Evolutionary conservation across 2,329 filamentous ascomycete genomes (phyloP).

Genomic region (Arachnomyces sp.): DNA sequence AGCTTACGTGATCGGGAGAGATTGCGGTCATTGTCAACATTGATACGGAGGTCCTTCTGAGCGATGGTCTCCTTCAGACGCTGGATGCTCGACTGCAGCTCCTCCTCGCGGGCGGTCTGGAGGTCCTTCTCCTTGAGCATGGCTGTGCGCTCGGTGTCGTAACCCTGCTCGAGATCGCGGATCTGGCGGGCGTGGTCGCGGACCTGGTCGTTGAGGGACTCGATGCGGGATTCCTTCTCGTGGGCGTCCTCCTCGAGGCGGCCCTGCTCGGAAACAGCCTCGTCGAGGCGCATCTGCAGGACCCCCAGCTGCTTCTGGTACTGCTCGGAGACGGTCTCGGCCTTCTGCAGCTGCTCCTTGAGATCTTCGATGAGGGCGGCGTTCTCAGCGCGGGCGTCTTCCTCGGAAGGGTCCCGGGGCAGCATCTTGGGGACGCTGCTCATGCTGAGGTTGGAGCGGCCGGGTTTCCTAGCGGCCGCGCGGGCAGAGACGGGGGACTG

Average conservation of each 20-base stretch:
- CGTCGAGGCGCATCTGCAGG: constrained; percentile 76
- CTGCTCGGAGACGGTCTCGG: constrained; percentile 68
- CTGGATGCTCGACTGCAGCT: constrained; percentile 84
- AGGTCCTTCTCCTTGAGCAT: constrained; percentile 91
- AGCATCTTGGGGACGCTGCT: constrained; percentile 36
- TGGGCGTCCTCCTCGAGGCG: constrained; percentile 82
- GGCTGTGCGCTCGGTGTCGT: constrained; percentile 79
- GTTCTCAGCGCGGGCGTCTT: constrained; percentile 71
- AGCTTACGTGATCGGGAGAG: constrained; percentile 45
- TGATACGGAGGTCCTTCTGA: constrained; percentile 55
- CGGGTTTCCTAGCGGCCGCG: constrained; percentile 56
- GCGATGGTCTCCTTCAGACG: constrained; percentile 82
- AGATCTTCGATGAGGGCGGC: constrained; percentile 73
- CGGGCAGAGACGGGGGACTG: constrained; percentile 58
- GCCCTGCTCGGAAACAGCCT: constrained; percentile 70
- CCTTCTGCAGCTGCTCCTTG: constrained; percentile 70
- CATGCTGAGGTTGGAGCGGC: constrained; percentile 35
- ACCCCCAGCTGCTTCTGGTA: constrained; percentile 78
- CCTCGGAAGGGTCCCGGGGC: constrained; percentile 48
- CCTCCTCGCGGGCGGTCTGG: constrained; percentile 72
- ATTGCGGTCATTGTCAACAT: constrained; percentile 43
- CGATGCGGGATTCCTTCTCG: constrained; percentile 75
- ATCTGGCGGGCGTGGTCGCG: constrained; percentile 74
- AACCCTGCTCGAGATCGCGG: constrained; percentile 84
- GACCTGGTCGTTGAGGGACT: constrained; percentile 74